Conservation (phyloP, 345 rosid species). For the Hypericum androsaemum region DNA sequence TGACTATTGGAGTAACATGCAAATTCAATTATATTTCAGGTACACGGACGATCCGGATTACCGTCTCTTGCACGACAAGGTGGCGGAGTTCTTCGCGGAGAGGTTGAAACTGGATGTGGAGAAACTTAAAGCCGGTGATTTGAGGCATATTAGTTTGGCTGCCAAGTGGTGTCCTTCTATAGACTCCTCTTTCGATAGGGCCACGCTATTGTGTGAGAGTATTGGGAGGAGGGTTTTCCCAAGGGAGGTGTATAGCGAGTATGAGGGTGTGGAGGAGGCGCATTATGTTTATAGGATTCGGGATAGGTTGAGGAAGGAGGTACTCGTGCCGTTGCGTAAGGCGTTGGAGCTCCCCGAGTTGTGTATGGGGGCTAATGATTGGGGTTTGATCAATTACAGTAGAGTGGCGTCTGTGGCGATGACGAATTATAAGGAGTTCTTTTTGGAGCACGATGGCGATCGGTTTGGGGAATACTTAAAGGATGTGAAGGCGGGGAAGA, state of each 20-base stretch:
- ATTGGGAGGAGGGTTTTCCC: too few relatives aligned
- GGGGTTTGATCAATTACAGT: slow-evolving; percentile 5
- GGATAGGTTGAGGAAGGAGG: slow-evolving; percentile 14
- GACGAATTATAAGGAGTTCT: slow-evolving; percentile 2
- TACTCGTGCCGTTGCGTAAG: slow-evolving; percentile 15
- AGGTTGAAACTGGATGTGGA: slow-evolving; percentile 9
- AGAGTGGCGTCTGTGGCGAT: slow-evolving; percentile 14
- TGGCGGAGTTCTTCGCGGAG: slow-evolving; percentile 10
- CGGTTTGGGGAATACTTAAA: slow-evolving; percentile 9
- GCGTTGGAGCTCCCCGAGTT: slow-evolving; percentile 12
- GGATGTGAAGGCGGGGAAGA: slow-evolving; percentile 7
- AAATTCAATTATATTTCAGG: background rate
- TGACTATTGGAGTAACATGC: too few relatives aligned
- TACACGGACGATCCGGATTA: slow-evolving; percentile 5
- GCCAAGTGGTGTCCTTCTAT: slow-evolving; percentile 21
- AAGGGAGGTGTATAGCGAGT: too few relatives aligned
- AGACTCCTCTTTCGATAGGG: slow-evolving; percentile 12
- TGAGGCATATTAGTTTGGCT: slow-evolving; percentile 2
- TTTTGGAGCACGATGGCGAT: slow-evolving; percentile 11
- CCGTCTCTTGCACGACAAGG: background rate
- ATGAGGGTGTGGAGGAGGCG: slow-evolving; percentile 5
- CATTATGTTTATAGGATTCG: slow-evolving; percentile 9
- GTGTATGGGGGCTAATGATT: slow-evolving; percentile 5
- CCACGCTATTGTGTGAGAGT: slow-evolving; percentile 8
- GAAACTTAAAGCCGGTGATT: background rate